Evolutionary conservation across 805 yeast species (phyloP).

Genomic region (Sungouiozyma intestinalis): DNA sequence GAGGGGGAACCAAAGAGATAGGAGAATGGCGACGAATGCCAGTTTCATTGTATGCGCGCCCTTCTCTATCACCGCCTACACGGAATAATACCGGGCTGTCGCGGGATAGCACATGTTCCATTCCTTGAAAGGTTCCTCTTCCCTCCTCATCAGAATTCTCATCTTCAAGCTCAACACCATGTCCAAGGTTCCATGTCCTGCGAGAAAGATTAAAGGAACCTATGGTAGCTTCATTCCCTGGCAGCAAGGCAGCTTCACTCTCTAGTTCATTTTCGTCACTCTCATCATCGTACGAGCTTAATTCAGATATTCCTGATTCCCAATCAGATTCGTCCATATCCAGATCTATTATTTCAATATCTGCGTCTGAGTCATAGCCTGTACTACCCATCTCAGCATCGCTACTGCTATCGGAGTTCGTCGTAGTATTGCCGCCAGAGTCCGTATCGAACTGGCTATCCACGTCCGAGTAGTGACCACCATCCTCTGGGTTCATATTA

Average conservation of each 20-base stretch:
- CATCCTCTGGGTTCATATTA: constrained; percentile 20
- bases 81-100: constrained; percentile 23
- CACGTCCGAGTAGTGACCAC: constrained; percentile 21
- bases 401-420: constrained; percentile 12
- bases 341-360: constrained; percentile 27
- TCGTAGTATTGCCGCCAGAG: constrained; percentile 18
- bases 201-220: constrained; percentile 11
- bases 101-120: constrained; percentile 24
- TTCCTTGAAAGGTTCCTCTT: constrained; percentile 25
- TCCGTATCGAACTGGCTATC: constrained; percentile 21
- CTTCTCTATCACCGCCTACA: constrained; percentile 9
- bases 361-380: constrained; percentile 26
- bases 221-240: constrained; percentile 4
- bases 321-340: constrained; percentile 29
- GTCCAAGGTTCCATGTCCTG: constrained; percentile 23
- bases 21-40: constrained; percentile 12
- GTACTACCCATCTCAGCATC: constrained; percentile 19
- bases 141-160: constrained; percentile 24
- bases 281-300: constrained; percentile 24
- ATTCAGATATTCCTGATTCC: constrained; percentile 29
- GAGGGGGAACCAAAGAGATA: constrained; percentile 18
- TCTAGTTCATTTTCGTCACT: constrained; percentile 20
- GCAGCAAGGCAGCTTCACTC: constrained; percentile 6
- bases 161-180: constrained; percentile 22
- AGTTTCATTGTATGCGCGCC: constrained; percentile 17